phyloP scores from a whole-genome alignment of 2,329 filamentous ascomycete genomes.

The Corinectria fuckeliana region DNA sequence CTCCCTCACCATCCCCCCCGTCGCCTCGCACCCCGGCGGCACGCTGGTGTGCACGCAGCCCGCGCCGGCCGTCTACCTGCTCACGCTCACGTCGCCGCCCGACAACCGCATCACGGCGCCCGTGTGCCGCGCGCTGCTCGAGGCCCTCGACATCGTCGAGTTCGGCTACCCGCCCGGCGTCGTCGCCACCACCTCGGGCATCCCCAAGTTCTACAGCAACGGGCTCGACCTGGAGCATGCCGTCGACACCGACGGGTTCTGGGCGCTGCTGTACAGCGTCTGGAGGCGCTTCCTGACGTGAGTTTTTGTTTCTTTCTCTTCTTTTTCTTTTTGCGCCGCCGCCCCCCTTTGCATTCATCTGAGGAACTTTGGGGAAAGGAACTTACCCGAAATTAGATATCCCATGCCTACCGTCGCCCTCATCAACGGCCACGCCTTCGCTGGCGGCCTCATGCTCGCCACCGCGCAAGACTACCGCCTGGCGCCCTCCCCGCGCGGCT shows the following conservation, averaged over 20 bases:
- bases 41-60: constrained; percentile 69
- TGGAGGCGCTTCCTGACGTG: constrained; percentile 63
- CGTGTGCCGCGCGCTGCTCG: constrained; percentile 71
- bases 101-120: constrained; percentile 78
- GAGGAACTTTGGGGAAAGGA: too few species aligned
- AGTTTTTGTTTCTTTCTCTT: background rate
- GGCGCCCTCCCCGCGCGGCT: constrained; percentile 74
- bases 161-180: constrained; percentile 72
- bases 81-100: constrained; percentile 73
- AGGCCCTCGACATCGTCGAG: constrained; percentile 78
- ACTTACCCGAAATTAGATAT: too few species aligned
- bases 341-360: too few species aligned
- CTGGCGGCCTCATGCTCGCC: constrained; percentile 80
- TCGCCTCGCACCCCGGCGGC: constrained; percentile 57
- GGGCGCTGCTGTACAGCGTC: constrained; percentile 67
- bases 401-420: constrained; percentile 85
- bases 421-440: constrained; percentile 81
- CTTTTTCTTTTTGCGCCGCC: background rate
- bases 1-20: constrained; percentile 60
- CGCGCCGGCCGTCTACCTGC: constrained; percentile 68
- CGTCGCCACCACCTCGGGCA: constrained; percentile 76
- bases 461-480: constrained; percentile 87
- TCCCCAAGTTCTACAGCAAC: constrained; percentile 83
- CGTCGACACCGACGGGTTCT: constrained; percentile 65
- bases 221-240: constrained; percentile 79